A percentile compares a stretch with the other conserved stretches of the same genome.
phyloP scores from a whole-genome alignment of 1,284 basidiomycete genomes.

The Irpex sp. region DNA sequence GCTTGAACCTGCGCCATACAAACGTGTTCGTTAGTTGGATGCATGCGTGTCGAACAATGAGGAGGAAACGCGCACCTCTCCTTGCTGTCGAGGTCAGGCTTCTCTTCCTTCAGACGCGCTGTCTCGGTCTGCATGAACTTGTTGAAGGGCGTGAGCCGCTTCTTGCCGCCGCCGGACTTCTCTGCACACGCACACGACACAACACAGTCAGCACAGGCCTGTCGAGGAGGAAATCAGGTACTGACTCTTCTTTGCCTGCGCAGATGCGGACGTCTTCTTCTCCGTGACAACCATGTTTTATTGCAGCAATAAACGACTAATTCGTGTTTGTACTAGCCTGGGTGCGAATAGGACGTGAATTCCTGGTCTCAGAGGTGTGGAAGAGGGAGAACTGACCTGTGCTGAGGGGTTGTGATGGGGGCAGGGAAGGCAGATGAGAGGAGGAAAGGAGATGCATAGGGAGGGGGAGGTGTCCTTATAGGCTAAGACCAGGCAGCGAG shows the following conservation, averaged over 20 bases:
- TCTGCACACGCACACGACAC: slow-evolving; percentile 8
- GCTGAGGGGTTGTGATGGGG: slow-evolving; percentile 13
- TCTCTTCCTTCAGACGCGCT: slow-evolving; percentile 66
- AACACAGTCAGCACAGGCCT: slow-evolving; percentile 9
- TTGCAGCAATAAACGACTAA: slow-evolving; percentile 15
- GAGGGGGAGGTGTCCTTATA: slow-evolving; percentile 27
- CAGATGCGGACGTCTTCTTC: slow-evolving; percentile 12
- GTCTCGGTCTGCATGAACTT: slow-evolving; percentile 79
- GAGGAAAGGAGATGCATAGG: slow-evolving; percentile 24
- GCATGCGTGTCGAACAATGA: slow-evolving; percentile 5
- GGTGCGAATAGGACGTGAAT: neutral
- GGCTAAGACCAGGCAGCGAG: slow-evolving; percentile 17
- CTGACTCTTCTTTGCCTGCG: slow-evolving; percentile 24
- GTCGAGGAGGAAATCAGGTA: neutral
- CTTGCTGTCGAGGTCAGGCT: slow-evolving; percentile 66
- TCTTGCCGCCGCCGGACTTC: slow-evolving; percentile 33
- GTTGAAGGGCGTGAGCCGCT: slow-evolving; percentile 68
- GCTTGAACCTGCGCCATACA: slow-evolving; percentile 55
- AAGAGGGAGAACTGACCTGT: slow-evolving; percentile 11
- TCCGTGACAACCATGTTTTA: neutral
- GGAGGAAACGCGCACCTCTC: slow-evolving; percentile 50
- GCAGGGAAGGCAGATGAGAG: slow-evolving; percentile 17
- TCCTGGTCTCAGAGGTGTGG: neutral
- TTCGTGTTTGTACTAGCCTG: slow-evolving; percentile 16
- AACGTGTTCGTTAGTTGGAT: slow-evolving; percentile 1